Percentiles rank a stretch among this genome's conserved stretches.
phyloP scores from a whole-genome alignment of 768 basidiomycete genomes.

The Calocera cornea region DNA sequence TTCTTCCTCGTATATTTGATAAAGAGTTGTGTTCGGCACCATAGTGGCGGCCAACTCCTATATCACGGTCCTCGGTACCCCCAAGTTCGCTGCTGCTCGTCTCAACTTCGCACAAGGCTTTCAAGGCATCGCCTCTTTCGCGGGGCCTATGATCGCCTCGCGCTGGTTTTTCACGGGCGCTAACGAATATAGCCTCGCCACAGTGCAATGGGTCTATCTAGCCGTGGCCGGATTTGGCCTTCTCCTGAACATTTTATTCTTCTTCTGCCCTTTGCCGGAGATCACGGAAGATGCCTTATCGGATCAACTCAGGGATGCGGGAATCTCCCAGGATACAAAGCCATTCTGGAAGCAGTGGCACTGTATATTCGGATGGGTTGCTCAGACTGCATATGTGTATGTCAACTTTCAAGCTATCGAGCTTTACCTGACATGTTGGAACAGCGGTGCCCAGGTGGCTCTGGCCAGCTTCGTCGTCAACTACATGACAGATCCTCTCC shows the following conservation, averaged over 20 bases:
- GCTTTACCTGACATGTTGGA: neutral
- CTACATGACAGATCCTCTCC: conserved; percentile 42
- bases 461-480: conserved; percentile 55
- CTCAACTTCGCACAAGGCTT: conserved; percentile 71
- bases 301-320: conserved; percentile 35
- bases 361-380: conserved; percentile 58
- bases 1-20: neutral
- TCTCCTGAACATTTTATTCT: conserved; percentile 49
- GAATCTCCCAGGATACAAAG: conserved; percentile 24
- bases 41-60: conserved; percentile 67
- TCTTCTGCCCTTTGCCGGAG: conserved; percentile 55
- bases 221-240: conserved; percentile 38
- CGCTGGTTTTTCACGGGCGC: conserved; percentile 58
- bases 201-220: conserved; percentile 47
- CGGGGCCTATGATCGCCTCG: conserved; percentile 57
- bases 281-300: conserved; percentile 54
- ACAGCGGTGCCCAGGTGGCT: conserved; percentile 48
- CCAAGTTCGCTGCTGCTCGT: conserved; percentile 57
- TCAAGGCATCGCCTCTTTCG: conserved; percentile 60
- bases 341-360: conserved; percentile 58
- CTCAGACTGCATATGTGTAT: conserved; percentile 54
- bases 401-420: conserved; percentile 15
- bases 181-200: conserved; percentile 47
- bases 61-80: conserved; percentile 52
- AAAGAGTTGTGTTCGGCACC: conserved; percentile 15